Conservation (phyloP, 2,329 filamentous ascomycete genomes). For the Karstenula rhodostoma region DNA sequence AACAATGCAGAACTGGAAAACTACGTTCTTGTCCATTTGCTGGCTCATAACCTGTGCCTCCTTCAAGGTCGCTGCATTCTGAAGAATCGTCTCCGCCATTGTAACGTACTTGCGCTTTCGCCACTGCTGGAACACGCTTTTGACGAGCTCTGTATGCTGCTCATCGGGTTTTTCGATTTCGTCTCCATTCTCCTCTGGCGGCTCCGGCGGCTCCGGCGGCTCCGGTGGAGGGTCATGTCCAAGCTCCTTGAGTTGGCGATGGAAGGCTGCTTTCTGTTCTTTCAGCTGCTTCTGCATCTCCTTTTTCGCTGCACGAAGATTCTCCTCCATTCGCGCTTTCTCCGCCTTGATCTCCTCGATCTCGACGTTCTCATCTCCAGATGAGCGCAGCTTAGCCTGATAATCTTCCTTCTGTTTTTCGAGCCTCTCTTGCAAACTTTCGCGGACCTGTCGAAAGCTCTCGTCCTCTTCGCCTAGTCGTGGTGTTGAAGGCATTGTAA, state of each 20-base stretch:
- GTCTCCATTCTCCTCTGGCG: conserved; percentile 21
- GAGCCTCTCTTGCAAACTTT: conserved; percentile 83
- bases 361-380: conserved; percentile 78
- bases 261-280: conserved; percentile 83
- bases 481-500: conserved; percentile 95
- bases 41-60: conserved; percentile 99
- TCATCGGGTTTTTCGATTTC: conserved; percentile 63
- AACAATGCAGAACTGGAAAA: conserved; percentile 94
- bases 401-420: conserved; percentile 87
- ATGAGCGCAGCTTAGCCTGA: conserved; percentile 76
- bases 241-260: conserved; percentile 78
- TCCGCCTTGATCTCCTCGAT: conserved; percentile 84
- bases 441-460: conserved; percentile 74
- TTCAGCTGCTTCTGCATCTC: conserved; percentile 89
- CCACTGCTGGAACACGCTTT: conserved; percentile 76
- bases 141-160: conserved; percentile 75
- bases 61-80: conserved; percentile 86
- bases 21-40: conserved; percentile 88
- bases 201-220: conserved; percentile 49
- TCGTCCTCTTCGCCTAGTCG: conserved; percentile 79
- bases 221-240: conserved; percentile 61
- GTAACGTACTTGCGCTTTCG: conserved; percentile 84
- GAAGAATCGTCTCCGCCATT: conserved; percentile 91
- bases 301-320: conserved; percentile 77
- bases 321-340: conserved; percentile 85